Conservation (phyloP, 169 alveolate species). For the Cryptosporidium canis region DNA sequence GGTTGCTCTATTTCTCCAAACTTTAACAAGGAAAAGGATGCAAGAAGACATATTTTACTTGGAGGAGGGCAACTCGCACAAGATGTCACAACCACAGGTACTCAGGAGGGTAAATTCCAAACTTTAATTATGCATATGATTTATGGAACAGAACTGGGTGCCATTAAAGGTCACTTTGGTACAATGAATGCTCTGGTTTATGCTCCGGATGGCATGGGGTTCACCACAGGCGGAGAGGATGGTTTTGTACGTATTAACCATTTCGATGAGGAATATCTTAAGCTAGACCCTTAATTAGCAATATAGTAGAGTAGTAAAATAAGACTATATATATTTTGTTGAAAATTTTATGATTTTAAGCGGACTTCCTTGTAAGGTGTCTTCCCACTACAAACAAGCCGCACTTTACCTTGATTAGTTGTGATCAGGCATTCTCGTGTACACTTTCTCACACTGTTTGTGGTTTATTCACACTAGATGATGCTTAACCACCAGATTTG, state of each 20-base stretch:
- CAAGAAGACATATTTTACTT: constrained; percentile 84
- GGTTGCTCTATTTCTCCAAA: constrained; percentile 89
- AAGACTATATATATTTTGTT: neutral
- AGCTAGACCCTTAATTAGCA: constrained; percentile 42
- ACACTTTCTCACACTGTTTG: no score
- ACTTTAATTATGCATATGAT: constrained; percentile 89
- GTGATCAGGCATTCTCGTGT: no score
- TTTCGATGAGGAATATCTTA: constrained; percentile 90
- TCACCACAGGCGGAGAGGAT: constrained; percentile 95
- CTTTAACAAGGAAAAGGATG: constrained; percentile 78
- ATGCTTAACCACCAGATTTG: no score
- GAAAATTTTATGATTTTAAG: constrained; percentile 5
- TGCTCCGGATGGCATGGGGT: constrained; percentile 91
- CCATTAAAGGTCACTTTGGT: constrained; percentile 95
- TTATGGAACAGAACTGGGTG: constrained; percentile 91
- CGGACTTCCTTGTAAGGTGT: neutral
- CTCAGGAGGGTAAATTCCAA: constrained; percentile 95
- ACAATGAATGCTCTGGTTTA: constrained; percentile 92
- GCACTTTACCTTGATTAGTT: no score
- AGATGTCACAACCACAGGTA: constrained; percentile 88
- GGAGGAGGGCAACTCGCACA: constrained; percentile 92
- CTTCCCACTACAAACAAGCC: no score
- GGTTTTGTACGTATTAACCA: constrained; percentile 92
- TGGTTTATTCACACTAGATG: no score
- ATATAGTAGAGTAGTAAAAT: neutral